These are phyloP conservation scores for Diaporthe ampelina DNA, from an alignment of 2,329 filamentous ascomycete genomes.

Conservation along the genomic window DNA sequence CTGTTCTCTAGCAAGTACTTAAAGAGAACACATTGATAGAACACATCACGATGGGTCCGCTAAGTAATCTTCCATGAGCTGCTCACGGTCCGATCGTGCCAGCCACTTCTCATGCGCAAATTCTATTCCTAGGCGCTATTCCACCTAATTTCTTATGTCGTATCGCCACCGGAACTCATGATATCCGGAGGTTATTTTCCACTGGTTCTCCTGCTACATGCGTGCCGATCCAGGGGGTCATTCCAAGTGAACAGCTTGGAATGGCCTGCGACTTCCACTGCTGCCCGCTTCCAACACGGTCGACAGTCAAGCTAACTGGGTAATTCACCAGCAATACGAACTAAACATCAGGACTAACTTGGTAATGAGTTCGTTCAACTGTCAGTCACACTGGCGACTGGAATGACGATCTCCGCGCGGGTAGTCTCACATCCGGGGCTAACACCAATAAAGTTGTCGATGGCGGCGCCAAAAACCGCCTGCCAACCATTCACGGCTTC, in stretches of 20 bases:
- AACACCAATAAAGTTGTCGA: neutral
- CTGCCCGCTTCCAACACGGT: neutral
- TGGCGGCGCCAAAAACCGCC: neutral
- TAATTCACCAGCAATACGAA: neutral
- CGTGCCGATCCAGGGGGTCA: neutral
- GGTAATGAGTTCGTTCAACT: no score
- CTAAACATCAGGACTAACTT: conserved; percentile 6
- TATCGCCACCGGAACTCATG: conserved; percentile 1
- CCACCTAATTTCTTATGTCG: no score
- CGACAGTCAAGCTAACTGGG: neutral
- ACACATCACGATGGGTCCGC: no score
- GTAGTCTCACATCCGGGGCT: conserved; percentile 26
- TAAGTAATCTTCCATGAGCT: neutral
- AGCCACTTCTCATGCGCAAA: neutral
- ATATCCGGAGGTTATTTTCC: neutral
- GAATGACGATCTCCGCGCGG: conserved; percentile 31
- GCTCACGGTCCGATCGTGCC: neutral
- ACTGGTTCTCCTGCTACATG: neutral
- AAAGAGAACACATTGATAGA: neutral
- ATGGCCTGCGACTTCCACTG: neutral
- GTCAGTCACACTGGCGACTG: neutral
- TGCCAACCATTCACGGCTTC: neutral
- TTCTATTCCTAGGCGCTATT: neutral
- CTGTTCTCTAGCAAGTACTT: neutral
- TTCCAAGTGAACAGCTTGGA: neutral